These are phyloP conservation scores for Fusarium fracticaudum DNA, from an alignment of 2,329 filamentous ascomycete genomes.

Conservation along the genomic window DNA sequence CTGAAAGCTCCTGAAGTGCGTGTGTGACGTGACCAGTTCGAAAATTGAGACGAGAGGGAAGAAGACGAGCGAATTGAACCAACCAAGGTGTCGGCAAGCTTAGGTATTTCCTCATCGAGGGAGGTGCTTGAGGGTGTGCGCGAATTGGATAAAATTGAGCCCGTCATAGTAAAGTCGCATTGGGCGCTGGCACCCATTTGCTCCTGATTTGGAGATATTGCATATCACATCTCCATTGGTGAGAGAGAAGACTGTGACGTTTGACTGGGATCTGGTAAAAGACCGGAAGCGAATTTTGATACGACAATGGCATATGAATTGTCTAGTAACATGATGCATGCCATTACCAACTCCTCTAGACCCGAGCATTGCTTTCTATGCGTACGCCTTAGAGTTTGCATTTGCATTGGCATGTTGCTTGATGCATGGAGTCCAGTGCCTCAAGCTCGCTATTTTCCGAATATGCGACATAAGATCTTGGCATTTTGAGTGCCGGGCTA, in stretches of 20 bases:
- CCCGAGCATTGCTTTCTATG: background rate
- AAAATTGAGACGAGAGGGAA: constrained; percentile 26
- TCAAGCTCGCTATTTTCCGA: constrained; percentile 3
- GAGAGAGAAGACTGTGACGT: constrained; percentile 11
- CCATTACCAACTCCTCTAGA: background rate
- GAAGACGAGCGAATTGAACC: constrained; percentile 3
- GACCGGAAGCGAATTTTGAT: constrained; percentile 3
- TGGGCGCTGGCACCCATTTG: constrained; percentile 21
- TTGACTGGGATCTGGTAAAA: background rate
- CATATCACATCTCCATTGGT: constrained; percentile 14
- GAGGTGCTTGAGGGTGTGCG: constrained; percentile 25
- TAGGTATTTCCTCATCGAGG: constrained; percentile 26
- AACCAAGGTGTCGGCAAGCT: constrained; percentile 5
- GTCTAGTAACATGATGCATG: constrained; percentile 2
- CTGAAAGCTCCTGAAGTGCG: constrained; percentile 9
- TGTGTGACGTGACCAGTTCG: constrained; percentile 29
- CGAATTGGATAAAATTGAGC: constrained; percentile 15
- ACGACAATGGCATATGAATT: constrained; percentile 18
- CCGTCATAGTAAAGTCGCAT: constrained; percentile 21
- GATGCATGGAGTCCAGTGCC: constrained; percentile 5
- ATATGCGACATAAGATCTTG: constrained; percentile 15
- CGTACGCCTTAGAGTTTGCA: constrained; percentile 4
- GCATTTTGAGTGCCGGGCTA: constrained; percentile 4
- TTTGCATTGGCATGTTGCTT: constrained; percentile 6
- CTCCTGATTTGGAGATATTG: background rate